Evolutionary conservation across 768 basidiomycete species (phyloP).

Genomic region (Suillus fuscotomentosus): DNA sequence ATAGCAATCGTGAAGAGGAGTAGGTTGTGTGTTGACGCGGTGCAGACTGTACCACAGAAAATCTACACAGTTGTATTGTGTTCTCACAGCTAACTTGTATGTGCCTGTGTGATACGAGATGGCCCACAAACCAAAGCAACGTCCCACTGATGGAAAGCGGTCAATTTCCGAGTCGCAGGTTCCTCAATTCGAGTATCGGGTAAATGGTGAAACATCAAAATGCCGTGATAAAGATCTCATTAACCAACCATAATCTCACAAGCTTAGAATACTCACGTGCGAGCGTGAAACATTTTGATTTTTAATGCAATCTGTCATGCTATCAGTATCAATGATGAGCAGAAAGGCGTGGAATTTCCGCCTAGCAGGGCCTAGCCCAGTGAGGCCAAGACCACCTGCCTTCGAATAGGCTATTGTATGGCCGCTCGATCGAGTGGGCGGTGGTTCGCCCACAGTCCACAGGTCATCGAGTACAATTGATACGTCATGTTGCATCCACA

Average conservation of each 20-base stretch:
- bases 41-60: neutral
- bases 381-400: neutral
- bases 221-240: neutral
- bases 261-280: neutral
- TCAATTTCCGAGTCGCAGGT: neutral
- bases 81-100: neutral
- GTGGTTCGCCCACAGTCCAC: neutral
- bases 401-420: neutral
- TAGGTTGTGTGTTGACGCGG: neutral
- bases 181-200: neutral
- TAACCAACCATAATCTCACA: neutral
- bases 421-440: neutral
- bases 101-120: neutral
- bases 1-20: neutral
- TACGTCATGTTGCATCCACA: neutral
- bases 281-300: neutral
- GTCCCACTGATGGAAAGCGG: neutral
- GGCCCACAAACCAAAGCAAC: neutral
- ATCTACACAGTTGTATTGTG: neutral
- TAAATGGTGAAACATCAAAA: neutral
- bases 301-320: neutral
- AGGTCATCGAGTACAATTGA: neutral
- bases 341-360: neutral
- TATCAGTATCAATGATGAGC: neutral
- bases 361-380: neutral